These are phyloP conservation scores for Candida railenensis DNA, from an alignment of 805 yeast species.

Conservation along the genomic window DNA sequence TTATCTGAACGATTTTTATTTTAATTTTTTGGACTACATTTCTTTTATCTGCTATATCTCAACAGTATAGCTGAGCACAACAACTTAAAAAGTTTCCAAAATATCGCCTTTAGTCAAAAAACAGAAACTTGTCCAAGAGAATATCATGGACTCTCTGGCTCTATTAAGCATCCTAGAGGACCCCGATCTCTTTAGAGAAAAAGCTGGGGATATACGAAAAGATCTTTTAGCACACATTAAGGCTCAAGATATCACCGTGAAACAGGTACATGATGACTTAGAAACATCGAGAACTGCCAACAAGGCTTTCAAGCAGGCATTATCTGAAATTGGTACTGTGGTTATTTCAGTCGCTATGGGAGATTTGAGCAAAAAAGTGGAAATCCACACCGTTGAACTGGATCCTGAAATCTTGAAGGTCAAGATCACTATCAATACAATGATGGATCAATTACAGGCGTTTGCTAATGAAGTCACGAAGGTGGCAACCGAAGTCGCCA, in stretches of 20 bases:
- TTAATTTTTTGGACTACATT: too few species aligned
- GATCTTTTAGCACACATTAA: constrained; percentile 28
- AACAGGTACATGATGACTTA: constrained; percentile 27
- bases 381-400: constrained; percentile 64
- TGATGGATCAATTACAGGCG: constrained; percentile 85
- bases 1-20: background rate
- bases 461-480: constrained; percentile 81
- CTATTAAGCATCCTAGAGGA: constrained; percentile 37
- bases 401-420: constrained; percentile 81
- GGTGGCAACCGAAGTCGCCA: constrained; percentile 83
- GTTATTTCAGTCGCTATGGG: constrained; percentile 89
- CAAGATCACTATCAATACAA: constrained; percentile 77
- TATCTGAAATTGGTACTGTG: constrained; percentile 80
- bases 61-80: background rate
- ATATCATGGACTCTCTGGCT: constrained; percentile 30
- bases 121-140: constrained; percentile 11
- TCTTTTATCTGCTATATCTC: too few species aligned
- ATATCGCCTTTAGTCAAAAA: constrained; percentile 17
- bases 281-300: constrained; percentile 52
- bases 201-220: constrained; percentile 28
- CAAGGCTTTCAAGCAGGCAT: constrained; percentile 67
- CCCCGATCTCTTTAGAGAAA: constrained; percentile 30
- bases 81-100: constrained; percentile 9
- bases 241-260: constrained; percentile 27
- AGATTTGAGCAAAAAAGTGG: constrained; percentile 78